phyloP scores from a whole-genome alignment of 371 early-diverging fungal species.

The Nematocida ausubeli region DNA sequence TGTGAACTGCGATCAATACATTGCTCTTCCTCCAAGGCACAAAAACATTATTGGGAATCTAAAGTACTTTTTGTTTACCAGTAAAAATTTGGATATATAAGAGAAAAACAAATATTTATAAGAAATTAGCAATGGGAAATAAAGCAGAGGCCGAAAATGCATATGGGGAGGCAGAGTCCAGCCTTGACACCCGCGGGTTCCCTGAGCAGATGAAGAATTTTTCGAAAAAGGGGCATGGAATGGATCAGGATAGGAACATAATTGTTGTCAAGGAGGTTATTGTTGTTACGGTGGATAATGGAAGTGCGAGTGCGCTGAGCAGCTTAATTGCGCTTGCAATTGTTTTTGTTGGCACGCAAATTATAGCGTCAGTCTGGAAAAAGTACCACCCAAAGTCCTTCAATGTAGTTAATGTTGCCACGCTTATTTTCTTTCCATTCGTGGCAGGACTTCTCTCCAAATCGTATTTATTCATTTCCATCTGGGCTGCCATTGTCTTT shows the following conservation, averaged over 20 bases:
- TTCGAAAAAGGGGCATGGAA: not conserved
- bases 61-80: slow-evolving; percentile 4
- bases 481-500: slow-evolving; percentile 52
- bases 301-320: slow-evolving; percentile 1
- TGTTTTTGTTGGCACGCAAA: slow-evolving; percentile 60
- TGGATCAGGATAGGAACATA: slow-evolving; percentile 9
- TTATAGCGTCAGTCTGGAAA: slow-evolving; percentile 59
- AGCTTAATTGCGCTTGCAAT: slow-evolving; percentile 33
- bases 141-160: not conserved
- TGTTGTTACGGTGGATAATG: slow-evolving; percentile 35
- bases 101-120: slow-evolving; percentile 13
- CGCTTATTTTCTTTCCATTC: slow-evolving; percentile 61
- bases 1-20: not conserved
- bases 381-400: slow-evolving; percentile 49
- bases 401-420: slow-evolving; percentile 35
- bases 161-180: not conserved
- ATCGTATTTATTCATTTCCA: slow-evolving; percentile 42
- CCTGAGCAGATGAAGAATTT: not conserved
- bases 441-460: slow-evolving; percentile 39
- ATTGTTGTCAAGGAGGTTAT: slow-evolving; percentile 29
- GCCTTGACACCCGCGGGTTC: not conserved
- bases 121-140: slow-evolving; percentile 4
- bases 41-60: not conserved
- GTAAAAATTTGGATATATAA: slow-evolving; percentile 4
- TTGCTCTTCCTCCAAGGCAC: not conserved